Evolutionary conservation across 352 stramenopile species (phyloP), one percentile per base, ranked within the genome.

Genomic region (Phytophthora boehmeriae): DNA sequence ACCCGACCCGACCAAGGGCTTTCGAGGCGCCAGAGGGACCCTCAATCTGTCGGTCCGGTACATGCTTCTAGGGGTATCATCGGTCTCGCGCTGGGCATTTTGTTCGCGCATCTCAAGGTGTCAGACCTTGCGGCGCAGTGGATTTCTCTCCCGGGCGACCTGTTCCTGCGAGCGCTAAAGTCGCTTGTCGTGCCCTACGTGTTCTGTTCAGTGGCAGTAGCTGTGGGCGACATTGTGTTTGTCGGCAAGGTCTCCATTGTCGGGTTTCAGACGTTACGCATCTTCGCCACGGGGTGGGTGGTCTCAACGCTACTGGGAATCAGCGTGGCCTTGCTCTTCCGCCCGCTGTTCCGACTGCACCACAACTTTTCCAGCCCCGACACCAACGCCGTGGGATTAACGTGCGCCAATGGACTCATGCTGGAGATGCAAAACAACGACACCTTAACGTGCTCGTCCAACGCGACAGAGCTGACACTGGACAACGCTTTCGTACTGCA

Each of bases 121-220:
- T 86, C 78, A 2, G n/a, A 63, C 5, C 39, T 83, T 2, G 59
- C 66, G 0, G 75, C 77, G 9, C 53, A 76, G 34, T 90, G 80
- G 82, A 76, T 95, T 19, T 67, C 77, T n/a, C 56, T 93, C 16
- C 86, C 86, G 0, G 84, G 86, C 0, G 78, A 93, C 8, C 63
- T 95, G 41, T 95, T 93, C 58, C 58, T 92, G 8, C 77, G 86
- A 23, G 86, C 82, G 5, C 66, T 93, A 32, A 92, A 89, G 61
- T 79, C 80, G 25, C 66, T 95, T 5, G 83, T 92, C n/a, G 58
- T 95, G 11, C 86, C 86, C 17, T 88, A 92, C 53, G 83, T 93
- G 2, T 95, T 95, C 68, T 93, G 80, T 50, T 83, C 81, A 0
- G 83, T 95, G 13, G 80, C 84, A 0, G 81, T 95, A 8, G 83